A percentile compares a stretch with the other conserved stretches of the same genome.
Evolutionary conservation across 805 yeast species (phyloP).

Genomic region (Danielia reshetovae): DNA sequence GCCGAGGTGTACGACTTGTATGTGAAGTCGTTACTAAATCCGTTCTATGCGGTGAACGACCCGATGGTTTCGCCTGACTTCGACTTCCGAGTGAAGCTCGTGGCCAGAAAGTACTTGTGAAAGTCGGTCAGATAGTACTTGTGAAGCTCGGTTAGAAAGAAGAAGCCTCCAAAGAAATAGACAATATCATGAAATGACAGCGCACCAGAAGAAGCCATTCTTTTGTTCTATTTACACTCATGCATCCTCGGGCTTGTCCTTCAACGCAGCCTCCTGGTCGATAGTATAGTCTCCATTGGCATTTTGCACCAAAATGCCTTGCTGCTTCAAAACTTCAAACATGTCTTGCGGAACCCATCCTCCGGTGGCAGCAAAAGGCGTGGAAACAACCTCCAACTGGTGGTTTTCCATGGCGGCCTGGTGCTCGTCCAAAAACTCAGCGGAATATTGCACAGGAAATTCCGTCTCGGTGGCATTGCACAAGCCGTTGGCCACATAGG

Average conservation of each 20-base stretch:
- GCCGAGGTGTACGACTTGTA: conserved; percentile 83
- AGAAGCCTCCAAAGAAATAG: no score
- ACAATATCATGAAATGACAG: no score
- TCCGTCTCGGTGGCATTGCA: conserved; percentile 38
- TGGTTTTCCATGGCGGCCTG: conserved; percentile 57
- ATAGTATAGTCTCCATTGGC: conserved; percentile 43
- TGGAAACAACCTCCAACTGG: conserved; percentile 61
- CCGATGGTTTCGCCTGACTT: conserved; percentile 71
- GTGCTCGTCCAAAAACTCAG: conserved; percentile 55
- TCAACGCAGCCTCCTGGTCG: conserved; percentile 26
- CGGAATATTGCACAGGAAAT: conserved; percentile 61
- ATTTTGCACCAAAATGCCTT: conserved; percentile 60
- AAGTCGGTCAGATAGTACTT: no score
- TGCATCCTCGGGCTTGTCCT: conserved; percentile 11
- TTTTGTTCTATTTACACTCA: not conserved
- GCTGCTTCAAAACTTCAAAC: conserved; percentile 66
- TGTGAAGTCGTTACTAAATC: conserved; percentile 78
- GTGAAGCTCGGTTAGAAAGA: no score
- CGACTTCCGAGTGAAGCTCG: conserved; percentile 64
- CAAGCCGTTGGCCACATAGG: conserved; percentile 55
- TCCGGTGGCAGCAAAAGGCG: conserved; percentile 85
- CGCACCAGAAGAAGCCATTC: not conserved
- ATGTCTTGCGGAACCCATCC: conserved; percentile 97
- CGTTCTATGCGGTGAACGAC: conserved; percentile 76
- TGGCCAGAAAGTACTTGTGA: conserved; percentile 76